Conservation (phyloP, 2,329 filamentous ascomycete genomes). For the Tolypocladium ophioglossoides region DNA sequence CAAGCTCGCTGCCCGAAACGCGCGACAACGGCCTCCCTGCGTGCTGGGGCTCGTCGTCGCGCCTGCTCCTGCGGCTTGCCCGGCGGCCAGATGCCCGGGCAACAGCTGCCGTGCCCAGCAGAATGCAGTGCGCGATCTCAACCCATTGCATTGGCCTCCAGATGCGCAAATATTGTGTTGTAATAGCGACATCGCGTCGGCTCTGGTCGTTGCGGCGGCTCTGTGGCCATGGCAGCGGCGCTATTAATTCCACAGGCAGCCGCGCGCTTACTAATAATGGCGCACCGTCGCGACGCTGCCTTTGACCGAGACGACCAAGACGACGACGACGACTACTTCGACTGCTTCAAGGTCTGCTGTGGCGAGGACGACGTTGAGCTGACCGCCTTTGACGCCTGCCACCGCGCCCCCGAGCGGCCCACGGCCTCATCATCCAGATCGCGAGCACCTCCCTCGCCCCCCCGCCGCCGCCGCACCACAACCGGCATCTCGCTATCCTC, state of each 20-base stretch:
- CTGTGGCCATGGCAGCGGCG: not conserved
- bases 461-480: not conserved
- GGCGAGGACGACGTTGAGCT: constrained; percentile 3
- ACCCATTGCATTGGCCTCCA: not conserved
- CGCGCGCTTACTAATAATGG: not conserved
- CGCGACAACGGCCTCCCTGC: not conserved
- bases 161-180: too few relatives aligned
- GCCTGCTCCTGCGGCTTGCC: not conserved
- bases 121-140: too few relatives aligned
- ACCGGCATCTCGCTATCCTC: not conserved
- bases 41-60: not conserved
- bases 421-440: not conserved
- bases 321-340: too few relatives aligned
- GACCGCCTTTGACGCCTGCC: not conserved
- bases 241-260: not conserved
- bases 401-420: not conserved
- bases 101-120: not conserved
- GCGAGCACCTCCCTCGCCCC: not conserved
- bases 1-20: not conserved
- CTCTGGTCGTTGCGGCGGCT: not conserved
- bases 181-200: not conserved
- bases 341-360: not conserved
- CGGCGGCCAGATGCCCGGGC: not conserved
- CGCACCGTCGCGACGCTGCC: not conserved
- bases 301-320: constrained; percentile 2